Percentiles rank a stretch among this genome's conserved stretches.
Conservation (phyloP, 176 grass and related monocot species). For the Musa schizocarpa region DNA sequence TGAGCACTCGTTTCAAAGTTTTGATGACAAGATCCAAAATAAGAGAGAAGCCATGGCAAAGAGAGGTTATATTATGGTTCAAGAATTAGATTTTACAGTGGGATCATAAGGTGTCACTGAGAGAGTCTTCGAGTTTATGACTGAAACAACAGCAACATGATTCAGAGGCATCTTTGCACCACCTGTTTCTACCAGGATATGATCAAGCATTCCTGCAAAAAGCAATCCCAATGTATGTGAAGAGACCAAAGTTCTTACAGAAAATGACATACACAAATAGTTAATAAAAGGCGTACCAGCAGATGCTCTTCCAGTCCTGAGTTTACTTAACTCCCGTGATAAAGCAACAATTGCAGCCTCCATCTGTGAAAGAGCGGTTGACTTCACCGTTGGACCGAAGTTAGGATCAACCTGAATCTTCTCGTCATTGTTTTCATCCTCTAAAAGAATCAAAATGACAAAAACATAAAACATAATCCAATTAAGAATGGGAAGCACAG, state of each 20-base stretch:
- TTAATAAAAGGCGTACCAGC: slow-evolving; percentile 37
- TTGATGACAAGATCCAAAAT: not conserved
- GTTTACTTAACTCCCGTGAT: slow-evolving; percentile 72
- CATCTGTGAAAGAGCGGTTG: slow-evolving; percentile 52
- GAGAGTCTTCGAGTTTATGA: slow-evolving; percentile 65
- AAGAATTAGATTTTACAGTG: slow-evolving; percentile 37
- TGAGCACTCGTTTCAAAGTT: not conserved
- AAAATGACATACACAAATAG: slow-evolving; percentile 7
- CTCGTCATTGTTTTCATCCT: slow-evolving; percentile 59
- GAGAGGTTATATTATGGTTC: not conserved
- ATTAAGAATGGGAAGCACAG: too few relatives aligned
- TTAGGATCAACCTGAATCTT: slow-evolving; percentile 57
- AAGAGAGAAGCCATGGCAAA: not conserved
- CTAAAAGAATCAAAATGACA: slow-evolving; percentile 25
- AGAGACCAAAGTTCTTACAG: not conserved
- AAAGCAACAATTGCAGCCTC: slow-evolving; percentile 68
- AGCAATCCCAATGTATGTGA: slow-evolving; percentile 1
- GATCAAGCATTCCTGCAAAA: slow-evolving; percentile 77
- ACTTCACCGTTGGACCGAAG: slow-evolving; percentile 67
- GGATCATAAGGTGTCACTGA: slow-evolving; percentile 95
- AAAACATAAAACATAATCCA: not conserved
- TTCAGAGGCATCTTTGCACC: slow-evolving; percentile 60
- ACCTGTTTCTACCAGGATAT: slow-evolving; percentile 69
- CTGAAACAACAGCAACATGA: slow-evolving; percentile 89
- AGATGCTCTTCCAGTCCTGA: slow-evolving; percentile 74